Percentiles rank a stretch among this genome's conserved stretches.
These are phyloP conservation scores for Cinchona pubescens DNA, from an alignment of 257 asterid species.

Conservation along the genomic window DNA sequence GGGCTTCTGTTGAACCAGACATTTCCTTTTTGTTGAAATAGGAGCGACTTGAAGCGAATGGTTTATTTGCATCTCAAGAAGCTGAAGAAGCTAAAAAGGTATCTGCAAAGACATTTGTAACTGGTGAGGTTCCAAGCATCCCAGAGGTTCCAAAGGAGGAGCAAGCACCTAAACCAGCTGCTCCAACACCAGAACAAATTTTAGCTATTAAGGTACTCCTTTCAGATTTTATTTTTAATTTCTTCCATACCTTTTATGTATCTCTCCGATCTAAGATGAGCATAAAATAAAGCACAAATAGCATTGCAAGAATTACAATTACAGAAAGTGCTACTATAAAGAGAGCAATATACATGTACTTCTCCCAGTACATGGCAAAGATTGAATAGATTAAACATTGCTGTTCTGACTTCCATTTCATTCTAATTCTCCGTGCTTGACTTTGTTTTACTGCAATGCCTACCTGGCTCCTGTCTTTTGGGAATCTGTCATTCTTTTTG, in stretches of 20 bases:
- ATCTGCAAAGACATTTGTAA: constrained; percentile 73
- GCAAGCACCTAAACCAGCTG: constrained; percentile 63
- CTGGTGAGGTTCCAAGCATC: constrained; percentile 58
- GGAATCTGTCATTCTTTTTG: constrained; percentile 8
- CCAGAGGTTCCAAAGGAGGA: constrained; percentile 65
- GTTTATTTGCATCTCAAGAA: constrained; percentile 77
- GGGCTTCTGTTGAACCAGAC: background rate
- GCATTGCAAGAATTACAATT: too few relatives aligned
- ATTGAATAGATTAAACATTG: background rate
- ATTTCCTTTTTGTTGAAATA: constrained; percentile 21
- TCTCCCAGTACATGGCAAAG: too few relatives aligned
- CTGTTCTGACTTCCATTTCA: background rate
- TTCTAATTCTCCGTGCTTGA: background rate
- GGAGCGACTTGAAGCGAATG: constrained; percentile 93
- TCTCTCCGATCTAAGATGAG: background rate
- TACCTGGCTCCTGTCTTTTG: constrained; percentile 2
- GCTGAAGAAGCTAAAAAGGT: constrained; percentile 84
- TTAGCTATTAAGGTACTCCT: constrained; percentile 83
- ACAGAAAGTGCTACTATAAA: background rate
- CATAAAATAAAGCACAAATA: too few relatives aligned
- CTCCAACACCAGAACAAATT: constrained; percentile 94
- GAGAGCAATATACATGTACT: background rate
- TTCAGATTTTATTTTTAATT: background rate
- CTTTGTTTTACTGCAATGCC: background rate
- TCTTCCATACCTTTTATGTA: background rate